phyloP scores from a whole-genome alignment of 768 basidiomycete genomes.

The Glaciozyma antarctica region DNA sequence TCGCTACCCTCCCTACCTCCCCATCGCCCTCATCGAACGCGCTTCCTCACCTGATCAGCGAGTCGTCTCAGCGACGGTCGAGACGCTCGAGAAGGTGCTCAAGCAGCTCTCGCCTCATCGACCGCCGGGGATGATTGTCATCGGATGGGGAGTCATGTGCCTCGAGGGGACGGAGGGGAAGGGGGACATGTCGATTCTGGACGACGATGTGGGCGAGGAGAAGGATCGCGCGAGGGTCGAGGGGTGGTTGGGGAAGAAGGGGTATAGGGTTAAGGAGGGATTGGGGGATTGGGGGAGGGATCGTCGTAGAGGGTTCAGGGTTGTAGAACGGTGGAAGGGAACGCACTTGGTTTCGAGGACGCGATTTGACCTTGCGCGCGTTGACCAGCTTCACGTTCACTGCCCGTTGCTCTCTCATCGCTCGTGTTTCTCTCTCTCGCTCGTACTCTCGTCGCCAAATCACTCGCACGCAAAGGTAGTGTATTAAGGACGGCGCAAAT shows the following conservation, averaged over 20 bases:
- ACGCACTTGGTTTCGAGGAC: no score
- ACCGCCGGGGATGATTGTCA: conserved; percentile 90
- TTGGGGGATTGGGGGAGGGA: conserved; percentile 21
- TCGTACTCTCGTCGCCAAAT: no score
- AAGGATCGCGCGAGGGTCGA: conserved; percentile 8
- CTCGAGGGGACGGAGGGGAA: conserved; percentile 44
- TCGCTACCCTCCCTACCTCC: conserved; percentile 63
- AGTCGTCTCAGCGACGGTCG: conserved; percentile 66
- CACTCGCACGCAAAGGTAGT: no score
- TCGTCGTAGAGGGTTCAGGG: conserved; percentile 6
- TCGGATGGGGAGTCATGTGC: conserved; percentile 82
- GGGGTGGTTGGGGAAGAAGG: conserved; percentile 11
- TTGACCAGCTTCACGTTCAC: no score
- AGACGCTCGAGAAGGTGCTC: conserved; percentile 59
- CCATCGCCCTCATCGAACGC: conserved; percentile 88
- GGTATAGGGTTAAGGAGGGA: conserved; percentile 19
- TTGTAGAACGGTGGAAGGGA: not conserved
- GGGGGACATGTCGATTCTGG: conserved; percentile 27
- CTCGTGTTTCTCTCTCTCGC: no score
- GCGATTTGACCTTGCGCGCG: no score
- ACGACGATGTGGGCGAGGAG: conserved; percentile 11
- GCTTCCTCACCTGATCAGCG: conserved; percentile 92
- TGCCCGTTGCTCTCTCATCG: no score
- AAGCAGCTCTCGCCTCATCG: conserved; percentile 71
- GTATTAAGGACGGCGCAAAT: no score